Evolutionary conservation across 345 rosid species (phyloP), one percentile per base, ranked within the genome.

Genomic region (Gossypium raimondii): DNA sequence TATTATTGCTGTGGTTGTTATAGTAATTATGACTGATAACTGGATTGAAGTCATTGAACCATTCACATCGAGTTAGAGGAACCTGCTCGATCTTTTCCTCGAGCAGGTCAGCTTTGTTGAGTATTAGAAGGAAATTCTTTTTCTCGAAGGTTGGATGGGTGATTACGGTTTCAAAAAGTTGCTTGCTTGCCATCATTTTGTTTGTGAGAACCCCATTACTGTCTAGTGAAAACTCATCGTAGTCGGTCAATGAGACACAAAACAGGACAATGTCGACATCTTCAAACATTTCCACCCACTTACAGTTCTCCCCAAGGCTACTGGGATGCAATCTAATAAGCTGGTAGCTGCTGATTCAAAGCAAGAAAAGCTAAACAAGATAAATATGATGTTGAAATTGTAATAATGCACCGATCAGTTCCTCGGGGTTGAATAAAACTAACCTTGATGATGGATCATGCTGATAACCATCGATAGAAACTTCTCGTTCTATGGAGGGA

Each of bases 201-300:
- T 95, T 95, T 62, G 70, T 80, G 57, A 24, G 77, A 81, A 78
- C 78, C 58, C 98, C 97, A 2, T 81, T 82, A 1, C 47, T 24
- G 81, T 89, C 95, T 75, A 83, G 75, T 10, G 76, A 73, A 80
- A 73, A 84, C 79, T 89, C 84, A 58, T 78, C 87, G 0, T 93
- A 95, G 69, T 86, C 97, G 1, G 84, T 82, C 82, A 94, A 77
- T 8, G 97, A 88, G 72, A 90, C 89, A 7, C 91, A 87, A 76
- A 90, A 92, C 67, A 94, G 34, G 67, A 94, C 84, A 22, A 90
- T 79, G 74, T 89, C 86, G 4, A 89, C 84, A 29, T 90, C 92
- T 86, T 92, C 98, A 53, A 94, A 94, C 97, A 88, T 92, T 55
- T 87, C 87, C 77, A 91, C 72, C 96, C 87, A 90, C 79, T 89